Conservation (phyloP, 352 stramenopile genomes). For the Globisporangium iwayamae region DNA sequence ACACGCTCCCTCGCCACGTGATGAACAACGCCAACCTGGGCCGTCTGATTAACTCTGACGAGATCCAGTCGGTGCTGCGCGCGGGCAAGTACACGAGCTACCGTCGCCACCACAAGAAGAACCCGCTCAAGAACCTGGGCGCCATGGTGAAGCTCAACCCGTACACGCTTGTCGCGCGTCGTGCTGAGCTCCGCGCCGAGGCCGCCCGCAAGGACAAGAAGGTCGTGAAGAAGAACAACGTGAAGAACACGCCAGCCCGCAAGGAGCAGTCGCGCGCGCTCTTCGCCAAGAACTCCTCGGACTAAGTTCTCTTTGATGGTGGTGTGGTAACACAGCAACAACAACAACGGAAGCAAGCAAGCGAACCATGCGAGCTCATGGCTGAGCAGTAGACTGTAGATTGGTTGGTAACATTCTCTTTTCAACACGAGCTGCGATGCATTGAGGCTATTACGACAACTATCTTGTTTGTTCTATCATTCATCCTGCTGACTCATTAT, state of each 20-base stretch:
- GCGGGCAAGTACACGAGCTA: slow-evolving; percentile 90
- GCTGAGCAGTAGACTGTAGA: neutral
- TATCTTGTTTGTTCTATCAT: neutral
- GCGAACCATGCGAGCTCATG: neutral
- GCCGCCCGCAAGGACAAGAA: slow-evolving; percentile 89
- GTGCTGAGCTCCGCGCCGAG: slow-evolving; percentile 86
- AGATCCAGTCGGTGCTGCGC: slow-evolving; percentile 97
- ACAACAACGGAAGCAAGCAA: neutral
- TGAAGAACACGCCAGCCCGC: slow-evolving; percentile 68
- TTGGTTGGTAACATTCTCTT: neutral
- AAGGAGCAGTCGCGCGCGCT: slow-evolving; percentile 73
- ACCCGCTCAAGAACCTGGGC: slow-evolving; percentile 95
- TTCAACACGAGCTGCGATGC: slow-evolving; percentile 5
- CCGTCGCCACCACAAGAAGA: slow-evolving; percentile 95
- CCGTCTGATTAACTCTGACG: slow-evolving; percentile 99
- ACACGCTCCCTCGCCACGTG: slow-evolving; percentile 90
- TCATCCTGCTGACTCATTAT: no score
- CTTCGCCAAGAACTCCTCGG: slow-evolving; percentile 77
- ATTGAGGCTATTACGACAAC: slow-evolving; percentile 10
- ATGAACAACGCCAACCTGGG: slow-evolving; percentile 98
- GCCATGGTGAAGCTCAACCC: slow-evolving; percentile 97
- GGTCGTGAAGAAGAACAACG: slow-evolving; percentile 83
- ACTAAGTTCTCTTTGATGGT: slow-evolving; percentile 40
- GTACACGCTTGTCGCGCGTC: slow-evolving; percentile 92
- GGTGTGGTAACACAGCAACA: no score